These are phyloP conservation scores for Pleodorina starrii DNA, from an alignment of 139 green algal genomes.

Conservation along the genomic window DNA sequence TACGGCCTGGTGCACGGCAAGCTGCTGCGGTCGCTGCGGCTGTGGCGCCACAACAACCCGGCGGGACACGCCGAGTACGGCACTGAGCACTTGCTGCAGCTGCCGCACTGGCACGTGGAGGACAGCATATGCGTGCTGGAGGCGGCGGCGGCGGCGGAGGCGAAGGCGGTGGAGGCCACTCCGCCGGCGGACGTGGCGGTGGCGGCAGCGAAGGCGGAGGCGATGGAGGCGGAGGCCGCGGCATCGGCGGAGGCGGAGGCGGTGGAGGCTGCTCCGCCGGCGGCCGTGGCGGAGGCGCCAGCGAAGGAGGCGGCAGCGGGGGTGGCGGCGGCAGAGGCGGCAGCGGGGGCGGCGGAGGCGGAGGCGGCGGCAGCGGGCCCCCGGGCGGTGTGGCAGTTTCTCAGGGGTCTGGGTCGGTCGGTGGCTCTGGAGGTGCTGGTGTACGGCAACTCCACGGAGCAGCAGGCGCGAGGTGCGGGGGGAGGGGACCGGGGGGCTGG, in stretches of 20 bases:
- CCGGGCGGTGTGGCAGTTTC: slow-evolving; percentile 3
- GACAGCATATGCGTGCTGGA: slow-evolving; percentile 47
- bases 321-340: not conserved
- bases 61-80: slow-evolving; percentile 62
- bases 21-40: slow-evolving; percentile 51
- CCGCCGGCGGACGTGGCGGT: not conserved
- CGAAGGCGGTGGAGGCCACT: not conserved
- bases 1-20: slow-evolving; percentile 53
- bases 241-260: not conserved
- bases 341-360: not conserved
- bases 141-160: not conserved
- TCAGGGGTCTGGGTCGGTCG: slow-evolving; percentile 28
- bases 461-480: slow-evolving; percentile 36
- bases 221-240: not conserved
- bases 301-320: not conserved
- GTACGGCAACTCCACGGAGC: slow-evolving; percentile 58
- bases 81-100: slow-evolving; percentile 63
- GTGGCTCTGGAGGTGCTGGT: slow-evolving; percentile 52
- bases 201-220: not conserved
- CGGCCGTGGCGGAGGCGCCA: not conserved
- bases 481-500: not conserved
- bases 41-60: slow-evolving; percentile 71
- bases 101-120: slow-evolving; percentile 60
- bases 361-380: not conserved
- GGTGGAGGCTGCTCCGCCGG: not conserved